Evolutionary conservation across 352 stramenopile species (phyloP).

Genomic region (Globisporangium abappressorium): DNA sequence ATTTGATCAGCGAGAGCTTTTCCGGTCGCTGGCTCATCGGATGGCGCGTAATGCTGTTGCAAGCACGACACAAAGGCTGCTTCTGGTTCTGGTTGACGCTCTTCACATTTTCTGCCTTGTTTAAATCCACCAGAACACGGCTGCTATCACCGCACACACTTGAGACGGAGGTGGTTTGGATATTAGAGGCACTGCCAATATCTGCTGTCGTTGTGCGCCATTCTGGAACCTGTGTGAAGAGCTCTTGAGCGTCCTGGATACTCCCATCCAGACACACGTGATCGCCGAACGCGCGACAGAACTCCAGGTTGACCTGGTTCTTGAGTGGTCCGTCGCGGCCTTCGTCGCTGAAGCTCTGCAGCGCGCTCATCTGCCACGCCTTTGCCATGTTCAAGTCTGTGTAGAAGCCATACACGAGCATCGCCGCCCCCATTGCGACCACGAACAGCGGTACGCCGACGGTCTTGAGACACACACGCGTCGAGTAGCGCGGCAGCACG

Average conservation of each 20-base stretch:
- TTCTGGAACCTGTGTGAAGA: constrained; percentile 11
- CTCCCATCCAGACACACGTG: constrained; percentile 12
- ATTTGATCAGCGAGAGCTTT: constrained; percentile 17
- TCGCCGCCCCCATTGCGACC: constrained; percentile 14
- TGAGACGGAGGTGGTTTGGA: neutral
- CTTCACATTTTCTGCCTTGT: neutral
- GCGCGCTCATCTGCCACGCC: constrained; percentile 1
- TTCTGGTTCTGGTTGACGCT: neutral
- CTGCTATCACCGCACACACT: neutral
- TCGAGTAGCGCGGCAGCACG: constrained; percentile 12
- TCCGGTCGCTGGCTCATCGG: neutral
- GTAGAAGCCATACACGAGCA: constrained; percentile 16
- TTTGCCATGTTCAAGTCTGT: neutral
- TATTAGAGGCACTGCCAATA: neutral
- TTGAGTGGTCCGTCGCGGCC: constrained; percentile 13
- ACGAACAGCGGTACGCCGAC: constrained; percentile 15
- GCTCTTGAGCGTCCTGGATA: neutral
- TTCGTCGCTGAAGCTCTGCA: constrained; percentile 1
- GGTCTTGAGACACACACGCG: constrained; percentile 14
- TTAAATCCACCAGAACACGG: neutral
- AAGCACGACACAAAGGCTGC: constrained; percentile 3
- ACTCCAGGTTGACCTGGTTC: constrained; percentile 20
- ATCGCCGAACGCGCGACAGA: constrained; percentile 17
- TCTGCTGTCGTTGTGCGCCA: neutral
- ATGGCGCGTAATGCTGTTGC: constrained; percentile 1